Evolutionary conservation across 2,329 filamentous ascomycete species (phyloP), one percentile per base, ranked within the genome.

Genomic region (Podosphaera xanthii): DNA sequence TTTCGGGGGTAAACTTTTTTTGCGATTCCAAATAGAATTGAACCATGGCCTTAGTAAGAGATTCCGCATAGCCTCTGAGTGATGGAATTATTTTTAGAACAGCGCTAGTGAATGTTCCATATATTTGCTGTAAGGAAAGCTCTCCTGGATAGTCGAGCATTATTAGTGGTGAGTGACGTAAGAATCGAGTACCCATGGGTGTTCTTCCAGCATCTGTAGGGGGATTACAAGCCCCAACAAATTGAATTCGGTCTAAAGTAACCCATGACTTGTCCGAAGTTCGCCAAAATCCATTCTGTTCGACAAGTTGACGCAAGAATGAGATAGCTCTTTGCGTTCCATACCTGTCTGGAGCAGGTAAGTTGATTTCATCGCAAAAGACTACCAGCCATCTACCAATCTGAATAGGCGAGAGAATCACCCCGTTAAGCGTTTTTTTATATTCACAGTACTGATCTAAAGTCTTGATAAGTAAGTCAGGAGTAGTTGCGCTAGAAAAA

Each of bases 381-480:
- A 99, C 82, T 53, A 99, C 91, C 44, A 99, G 78, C 92, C 92
- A 99, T 65, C 91, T 84, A 31, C 92, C 92, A 66, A 98, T 94
- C 70, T 98, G 94, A 5, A 86, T 94, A 0, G 92, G 92, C 33
- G 91, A 94, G 64, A 99, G 84, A 67, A 96, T 86, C 30, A 97
- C 89, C 49, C 92, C 92, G 69, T 92, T 97, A 55, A 97, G 75
- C 0, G 92, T 97, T 79, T 98, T 98, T 76, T 91, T 94, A 74
- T 99, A 98, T 72, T 98, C 92, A 72, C 92, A 99, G 72, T 98
- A 96, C 70, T 98, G 94, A 73, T 98, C 92, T 65, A 99, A 95
- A 0, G 94, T 98, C 77, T 98, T 98, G 75, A 98, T 90, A 62
- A 99, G 80, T 35, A 99, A 81, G 71, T 98, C 94, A 0, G 92